phyloP scores from a whole-genome alignment of 768 basidiomycete genomes.

The Rhodotorula kratochvilovae region DNA sequence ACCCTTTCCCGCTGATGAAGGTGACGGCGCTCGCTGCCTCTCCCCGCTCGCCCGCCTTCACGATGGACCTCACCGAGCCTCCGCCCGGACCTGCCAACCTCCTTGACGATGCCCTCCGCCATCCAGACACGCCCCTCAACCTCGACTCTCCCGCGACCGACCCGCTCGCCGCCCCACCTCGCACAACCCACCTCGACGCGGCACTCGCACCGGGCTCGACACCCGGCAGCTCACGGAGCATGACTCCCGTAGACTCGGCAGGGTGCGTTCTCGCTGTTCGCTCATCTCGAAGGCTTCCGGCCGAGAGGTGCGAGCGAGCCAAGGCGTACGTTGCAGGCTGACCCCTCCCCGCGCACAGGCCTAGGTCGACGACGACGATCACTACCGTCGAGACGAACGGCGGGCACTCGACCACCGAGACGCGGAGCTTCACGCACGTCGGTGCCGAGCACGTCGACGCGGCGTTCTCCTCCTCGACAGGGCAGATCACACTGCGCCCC shows the following conservation, averaged over 20 bases:
- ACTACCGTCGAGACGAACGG: neutral
- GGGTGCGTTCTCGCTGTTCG: neutral
- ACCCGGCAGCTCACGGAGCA: neutral
- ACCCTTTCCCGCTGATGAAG: too few relatives aligned
- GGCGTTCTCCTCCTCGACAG: neutral
- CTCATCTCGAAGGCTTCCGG: too few relatives aligned
- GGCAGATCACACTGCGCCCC: slow-evolving; percentile 8
- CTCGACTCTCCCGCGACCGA: neutral
- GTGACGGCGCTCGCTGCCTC: too few relatives aligned
- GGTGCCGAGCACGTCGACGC: neutral
- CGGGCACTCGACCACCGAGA: neutral
- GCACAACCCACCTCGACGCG: neutral
- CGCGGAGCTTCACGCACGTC: slow-evolving; percentile 15
- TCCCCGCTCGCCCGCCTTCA: too few relatives aligned
- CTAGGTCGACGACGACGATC: neutral
- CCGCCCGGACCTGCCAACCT: neutral
- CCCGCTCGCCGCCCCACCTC: neutral
- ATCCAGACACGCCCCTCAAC: neutral
- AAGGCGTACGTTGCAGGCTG: neutral
- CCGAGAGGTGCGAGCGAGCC: neutral
- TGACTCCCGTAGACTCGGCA: too few relatives aligned
- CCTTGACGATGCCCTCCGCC: neutral
- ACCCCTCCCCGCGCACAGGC: neutral
- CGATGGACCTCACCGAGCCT: neutral
- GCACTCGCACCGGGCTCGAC: neutral